Evolutionary conservation across 768 basidiomycete genomes (phyloP).

Genomic region (Cystobasidium onofrii): DNA sequence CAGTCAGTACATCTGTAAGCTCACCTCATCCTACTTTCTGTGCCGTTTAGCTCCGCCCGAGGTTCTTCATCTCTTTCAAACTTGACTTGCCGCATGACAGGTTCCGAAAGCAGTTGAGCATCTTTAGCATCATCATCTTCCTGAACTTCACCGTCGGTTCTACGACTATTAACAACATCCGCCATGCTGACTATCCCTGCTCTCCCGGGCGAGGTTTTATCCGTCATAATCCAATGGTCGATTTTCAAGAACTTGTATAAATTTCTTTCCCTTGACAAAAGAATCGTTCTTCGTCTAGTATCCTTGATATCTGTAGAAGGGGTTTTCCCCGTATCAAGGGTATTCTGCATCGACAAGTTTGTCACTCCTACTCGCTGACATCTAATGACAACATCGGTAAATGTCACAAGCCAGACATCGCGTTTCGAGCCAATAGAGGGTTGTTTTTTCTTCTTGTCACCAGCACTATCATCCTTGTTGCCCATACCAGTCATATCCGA

Average conservation of each 20-base stretch:
- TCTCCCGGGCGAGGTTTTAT: neutral
- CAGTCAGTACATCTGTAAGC: neutral
- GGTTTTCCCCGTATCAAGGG: conserved; percentile 1
- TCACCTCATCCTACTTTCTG: conserved; percentile 38
- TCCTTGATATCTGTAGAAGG: conserved; percentile 30
- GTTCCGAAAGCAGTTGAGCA: neutral
- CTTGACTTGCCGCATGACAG: neutral
- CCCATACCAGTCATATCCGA: conserved; percentile 6
- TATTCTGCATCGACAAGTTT: conserved; percentile 43
- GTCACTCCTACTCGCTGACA: conserved; percentile 88
- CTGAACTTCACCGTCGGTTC: neutral
- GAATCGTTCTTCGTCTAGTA: conserved; percentile 37
- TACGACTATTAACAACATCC: neutral
- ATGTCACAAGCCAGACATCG: conserved; percentile 88
- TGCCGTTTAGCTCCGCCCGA: neutral
- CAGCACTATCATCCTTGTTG: conserved; percentile 74
- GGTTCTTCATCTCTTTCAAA: neutral
- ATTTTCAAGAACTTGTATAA: conserved; percentile 36
- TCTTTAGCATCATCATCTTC: neutral
- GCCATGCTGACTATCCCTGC: conserved; percentile 28
- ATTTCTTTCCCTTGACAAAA: neutral
- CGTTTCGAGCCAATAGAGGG: conserved; percentile 57
- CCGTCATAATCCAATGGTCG: conserved; percentile 38
- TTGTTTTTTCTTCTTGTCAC: conserved; percentile 49
- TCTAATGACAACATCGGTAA: conserved; percentile 88